Evolutionary conservation across 2,329 filamentous ascomycete genomes (phyloP), one percentile per base, ranked within the genome.

Genomic region (Tolypocladium endophyticum): DNA sequence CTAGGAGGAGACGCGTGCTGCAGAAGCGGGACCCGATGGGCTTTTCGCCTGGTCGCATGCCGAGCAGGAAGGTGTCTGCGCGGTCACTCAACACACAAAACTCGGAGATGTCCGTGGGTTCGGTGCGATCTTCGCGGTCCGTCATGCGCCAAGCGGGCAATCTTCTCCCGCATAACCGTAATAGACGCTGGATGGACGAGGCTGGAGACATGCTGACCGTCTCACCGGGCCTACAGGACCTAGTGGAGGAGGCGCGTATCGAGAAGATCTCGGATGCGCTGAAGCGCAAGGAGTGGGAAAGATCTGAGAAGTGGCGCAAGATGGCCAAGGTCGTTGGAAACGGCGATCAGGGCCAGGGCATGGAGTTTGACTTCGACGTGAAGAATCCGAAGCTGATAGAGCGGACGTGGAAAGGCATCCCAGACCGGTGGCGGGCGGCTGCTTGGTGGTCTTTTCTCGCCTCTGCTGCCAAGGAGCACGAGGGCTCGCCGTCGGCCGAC

Each of bases 341-440:
- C 18, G 79, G 78, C 45, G 75, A 70, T n/a, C 79, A 78, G 38
- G 75, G 70, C 45, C 77, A 82, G 69, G 84, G 84, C 59, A 85
- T 84, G 74, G 75, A 84, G 62, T 86, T 85, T 67, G 88, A 92
- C 59, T 97, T 97, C 70, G 92, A 97, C 73, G 82, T 84, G 43
- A 85, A 82, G 64, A 89, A 88, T 70, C 81, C 89, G n/a, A 92
- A 97, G 72, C 79, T 99, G 52, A 87, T 96, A 61, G 88, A 92
- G 65, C 85, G 94, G 59, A 95, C 92, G 1, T 99, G 94, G 94
- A 99, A 99, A 72, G 94, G 94, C 36, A 96, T 99, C 63, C 94
- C 94, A 0, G 94, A 99, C 73, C 86, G 91, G 63, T 99, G 94
- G 94, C 88, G 94, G 57, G 85, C 88, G 38, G 88, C 90, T 1